phyloP scores from a whole-genome alignment of 2,329 filamentous ascomycete species.

The Helotiales sp. region DNA sequence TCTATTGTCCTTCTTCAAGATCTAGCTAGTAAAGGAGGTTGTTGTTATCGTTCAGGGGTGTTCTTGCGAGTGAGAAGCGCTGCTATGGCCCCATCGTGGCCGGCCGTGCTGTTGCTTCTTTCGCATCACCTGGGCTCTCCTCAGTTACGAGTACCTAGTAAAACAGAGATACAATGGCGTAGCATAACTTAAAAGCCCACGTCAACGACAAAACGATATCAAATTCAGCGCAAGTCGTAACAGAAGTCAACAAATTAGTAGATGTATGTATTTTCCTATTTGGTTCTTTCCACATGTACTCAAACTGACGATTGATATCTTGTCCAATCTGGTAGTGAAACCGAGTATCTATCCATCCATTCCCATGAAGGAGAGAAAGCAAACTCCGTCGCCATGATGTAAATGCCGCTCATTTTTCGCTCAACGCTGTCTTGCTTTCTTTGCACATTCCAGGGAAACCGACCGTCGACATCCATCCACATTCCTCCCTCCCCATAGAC shows the following conservation, averaged over 20 bases:
- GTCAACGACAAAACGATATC: too few relatives aligned
- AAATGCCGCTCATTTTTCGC: slow-evolving; percentile 30
- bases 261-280: not conserved
- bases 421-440: slow-evolving; percentile 20
- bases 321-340: slow-evolving; percentile 1
- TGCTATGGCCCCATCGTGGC: too few relatives aligned
- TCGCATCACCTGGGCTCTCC: too few relatives aligned
- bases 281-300: not conserved
- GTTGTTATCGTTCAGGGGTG: too few relatives aligned
- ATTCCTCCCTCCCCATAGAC: slow-evolving; percentile 7
- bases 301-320: not conserved
- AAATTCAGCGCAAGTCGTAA: too few relatives aligned
- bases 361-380: slow-evolving; percentile 3
- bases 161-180: too few relatives aligned
- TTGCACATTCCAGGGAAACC: slow-evolving; percentile 32
- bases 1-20: too few relatives aligned
- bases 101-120: too few relatives aligned
- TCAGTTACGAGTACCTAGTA: too few relatives aligned
- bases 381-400: slow-evolving; percentile 40
- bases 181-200: too few relatives aligned
- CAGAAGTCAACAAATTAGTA: not conserved
- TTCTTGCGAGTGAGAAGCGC: too few relatives aligned
- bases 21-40: too few relatives aligned
- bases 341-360: slow-evolving; percentile 10
- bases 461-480: not conserved